Evolutionary conservation across 2,329 filamentous ascomycete species (phyloP).

Genomic region (Apiospora koreana): DNA sequence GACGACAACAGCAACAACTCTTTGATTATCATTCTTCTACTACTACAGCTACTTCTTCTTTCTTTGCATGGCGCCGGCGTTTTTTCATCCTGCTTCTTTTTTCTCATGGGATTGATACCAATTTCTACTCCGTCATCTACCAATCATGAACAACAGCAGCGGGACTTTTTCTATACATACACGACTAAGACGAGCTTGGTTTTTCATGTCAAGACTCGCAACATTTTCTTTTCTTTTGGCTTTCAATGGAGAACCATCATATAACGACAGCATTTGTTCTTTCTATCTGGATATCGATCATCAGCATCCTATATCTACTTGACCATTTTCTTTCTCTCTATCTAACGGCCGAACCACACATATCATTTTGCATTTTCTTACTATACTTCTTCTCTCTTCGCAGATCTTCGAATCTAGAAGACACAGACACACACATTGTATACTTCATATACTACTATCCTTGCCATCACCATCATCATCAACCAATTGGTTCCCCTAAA

Average conservation of each 20-base stretch:
- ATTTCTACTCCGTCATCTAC: conserved; percentile 18
- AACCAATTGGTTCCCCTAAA: no score
- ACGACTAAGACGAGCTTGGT: neutral
- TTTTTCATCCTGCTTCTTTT: conserved; percentile 20
- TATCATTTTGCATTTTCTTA: conserved; percentile 4
- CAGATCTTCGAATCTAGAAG: neutral
- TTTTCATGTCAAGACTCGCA: neutral
- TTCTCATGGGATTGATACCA: conserved; percentile 25
- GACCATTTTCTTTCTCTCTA: neutral
- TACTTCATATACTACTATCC: conserved; percentile 23
- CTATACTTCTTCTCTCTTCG: conserved; percentile 11
- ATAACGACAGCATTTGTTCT: neutral
- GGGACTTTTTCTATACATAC: neutral
- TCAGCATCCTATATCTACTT: neutral
- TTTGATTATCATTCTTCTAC: conserved; percentile 15
- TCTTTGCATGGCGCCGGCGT: conserved; percentile 41
- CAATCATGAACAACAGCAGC: conserved; percentile 5
- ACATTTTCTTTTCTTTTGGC: no score
- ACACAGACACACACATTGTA: conserved; percentile 23
- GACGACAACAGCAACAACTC: neutral
- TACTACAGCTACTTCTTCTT: conserved; percentile 25
- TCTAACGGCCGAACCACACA: conserved; percentile 6
- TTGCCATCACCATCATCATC: neutral
- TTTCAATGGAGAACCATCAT: neutral
- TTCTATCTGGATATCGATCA: neutral